Percentiles rank a stretch among this genome's conserved stretches.
phyloP scores from a whole-genome alignment of 1,139 yeast species.

The Torulaspora pretoriensis region DNA sequence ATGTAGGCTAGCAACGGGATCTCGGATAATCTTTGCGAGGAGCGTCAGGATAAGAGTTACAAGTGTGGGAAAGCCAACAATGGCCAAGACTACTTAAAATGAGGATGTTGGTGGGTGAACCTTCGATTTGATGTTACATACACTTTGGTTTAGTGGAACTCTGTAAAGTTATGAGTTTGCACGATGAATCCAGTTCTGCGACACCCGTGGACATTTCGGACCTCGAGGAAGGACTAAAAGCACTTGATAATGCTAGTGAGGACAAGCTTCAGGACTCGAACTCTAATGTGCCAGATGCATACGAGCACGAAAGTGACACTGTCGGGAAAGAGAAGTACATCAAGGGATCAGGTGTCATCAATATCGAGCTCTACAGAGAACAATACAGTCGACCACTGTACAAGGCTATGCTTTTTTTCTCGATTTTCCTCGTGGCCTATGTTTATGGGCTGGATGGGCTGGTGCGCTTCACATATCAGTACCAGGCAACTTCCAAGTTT shows the following conservation, averaged over 20 bases:
- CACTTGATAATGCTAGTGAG: background rate
- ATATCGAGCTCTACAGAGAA: constrained; percentile 9
- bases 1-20: background rate
- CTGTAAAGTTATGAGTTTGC: background rate
- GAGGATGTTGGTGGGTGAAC: background rate
- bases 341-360: constrained; percentile 11
- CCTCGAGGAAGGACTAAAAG: background rate
- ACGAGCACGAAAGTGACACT: constrained; percentile 7
- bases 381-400: constrained; percentile 7
- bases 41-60: background rate
- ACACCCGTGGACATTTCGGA: background rate
- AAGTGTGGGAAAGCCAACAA: background rate
- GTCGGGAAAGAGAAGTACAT: constrained; percentile 7
- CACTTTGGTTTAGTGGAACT: background rate
- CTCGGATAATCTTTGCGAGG: background rate
- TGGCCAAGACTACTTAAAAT: background rate
- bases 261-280: background rate
- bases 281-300: constrained; percentile 7
- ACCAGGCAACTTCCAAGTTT: constrained; percentile 54
- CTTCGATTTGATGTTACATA: background rate
- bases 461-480: constrained; percentile 46
- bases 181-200: background rate
- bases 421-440: constrained; percentile 25
- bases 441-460: constrained; percentile 58
- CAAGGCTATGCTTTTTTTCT: constrained; percentile 7